Base-by-base conservation (phyloP, 2,329 filamentous ascomycete species). In the Fusarium virguliforme region DNA sequence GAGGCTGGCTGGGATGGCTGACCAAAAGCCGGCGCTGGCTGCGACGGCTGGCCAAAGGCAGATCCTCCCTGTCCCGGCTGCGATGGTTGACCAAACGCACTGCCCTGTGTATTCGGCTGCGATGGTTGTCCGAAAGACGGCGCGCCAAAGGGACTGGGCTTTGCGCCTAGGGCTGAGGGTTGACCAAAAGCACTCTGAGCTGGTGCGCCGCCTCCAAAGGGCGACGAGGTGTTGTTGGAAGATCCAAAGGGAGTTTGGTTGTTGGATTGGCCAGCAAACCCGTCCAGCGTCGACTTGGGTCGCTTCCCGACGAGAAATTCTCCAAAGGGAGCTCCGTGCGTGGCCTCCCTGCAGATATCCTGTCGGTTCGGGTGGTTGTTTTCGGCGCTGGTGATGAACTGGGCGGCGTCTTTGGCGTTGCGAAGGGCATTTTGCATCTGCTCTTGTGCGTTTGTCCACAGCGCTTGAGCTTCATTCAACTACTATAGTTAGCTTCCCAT, bases 351-450 rank as follows among this genome's bases (percentile, higher is more conserved):
- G 79, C 87, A 88, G 22, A 91, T 84, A 71, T 95, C 92, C 58
- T 87, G 83, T 41, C 94, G 87, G 76, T 96, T 97, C 1, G 93
- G 93, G 74, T 94, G 93, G 41, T 89, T 88, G 59, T 92, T 89
- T 60, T 87, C 88, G 24, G 87, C 89, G 6, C 89, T 86, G 9
- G 91, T 76, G 13, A 96, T 83, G 76, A 91, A 96, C 60, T 90
- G 86, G 48, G 92, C 85, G 1, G 95, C 94, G 3, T 90, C 92
- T 65, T 91, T 86, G 9, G 93, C 79, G 74, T 97, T 91, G 65
- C 84, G 87, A 1, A 94, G 77, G 1, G 91, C 90, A n/a, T 84
- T 87, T 65, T 93, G 87, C 57, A 95, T 93, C 78, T 96, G 93
- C 64, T 90, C 85, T 68, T 90, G 84, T 4, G 92, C 89, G 68